Evolutionary conservation across 352 stramenopile genomes (phyloP), one percentile per base, ranked within the genome.

Genomic region (Globisporangium megalacanthum): DNA sequence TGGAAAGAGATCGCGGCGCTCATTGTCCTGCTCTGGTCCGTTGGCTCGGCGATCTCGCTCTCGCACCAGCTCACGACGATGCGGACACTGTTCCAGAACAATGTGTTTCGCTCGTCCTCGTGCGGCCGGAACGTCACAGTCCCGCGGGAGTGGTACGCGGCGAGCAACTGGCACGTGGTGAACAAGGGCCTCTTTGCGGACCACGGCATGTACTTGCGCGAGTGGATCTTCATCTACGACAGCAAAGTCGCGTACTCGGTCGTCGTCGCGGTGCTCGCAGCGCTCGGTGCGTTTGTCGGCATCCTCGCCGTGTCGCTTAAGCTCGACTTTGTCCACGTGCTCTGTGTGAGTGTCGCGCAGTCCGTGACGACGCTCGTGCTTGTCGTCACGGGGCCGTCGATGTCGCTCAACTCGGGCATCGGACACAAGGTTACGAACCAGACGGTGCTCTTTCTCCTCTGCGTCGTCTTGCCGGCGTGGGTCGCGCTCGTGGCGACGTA

Each of bases 401-500:
- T 85, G 54, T 82, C 77, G 25, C 69, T 75, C 0, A 91, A 77
- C 55, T 79, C 66, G 51, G 61, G 68, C 49, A 55, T 58, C 54
- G 58, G 54, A 41, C 61, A 74, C 50, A 75, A 69, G 14, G 72
- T 80, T 41, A 74, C 71, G 29, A 82, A 85, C 41, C 70, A 84
- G 56, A 62, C 71, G 15, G 89, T 76, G 36, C 65, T 89, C 17
- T 88, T 90, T 57, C 88, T 75, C 58, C 89, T 92, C 54, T 72
- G 91, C 29, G 88, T 93, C 49, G 74, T 83, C 49, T 82, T 93
- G 41, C 89, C 83, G 5, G 89, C 90, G 54, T 82, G 83, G 19
- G 64, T 95, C 29, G 86, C 94, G 64, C 94, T 95, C 66, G 77
- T 92, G 35, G 57, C 75, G 7, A 86, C 75, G 20, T 92, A 89